Base-by-base conservation (phyloP, 371 early-diverging fungal species). In the Mucor lusitanicus region DNA sequence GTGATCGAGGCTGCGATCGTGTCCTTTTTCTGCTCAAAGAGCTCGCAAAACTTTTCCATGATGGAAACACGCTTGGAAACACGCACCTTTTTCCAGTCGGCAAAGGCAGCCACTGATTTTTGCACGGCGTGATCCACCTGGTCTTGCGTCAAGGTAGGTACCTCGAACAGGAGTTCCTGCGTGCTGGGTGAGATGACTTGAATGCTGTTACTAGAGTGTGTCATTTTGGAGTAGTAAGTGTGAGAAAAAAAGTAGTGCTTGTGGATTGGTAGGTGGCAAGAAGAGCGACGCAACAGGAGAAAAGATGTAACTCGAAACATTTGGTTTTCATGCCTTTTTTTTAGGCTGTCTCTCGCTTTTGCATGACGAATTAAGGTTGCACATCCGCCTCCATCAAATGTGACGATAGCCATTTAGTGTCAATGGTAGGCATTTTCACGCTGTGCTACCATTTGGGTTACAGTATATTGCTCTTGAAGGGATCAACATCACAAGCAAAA, bases 1-100 rank as follows among this genome's bases (percentile, higher is more conserved):
- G 90, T 82, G 60, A 95, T 76, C 21, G 90, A 90, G 25, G 76
- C 66, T 32, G 87, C 87, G 6, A 92, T 73, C 13, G 79, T 81
- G 23, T 90, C 92, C 59, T 84, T 80, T 40, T 88, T 85, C 11
- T 75, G 70, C 7, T 87, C 83, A 70, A 95, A 84, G 15, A 77
- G 59, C 1, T 80, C 73, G 44, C 90, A 81, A 72, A 92, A 91
- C 56, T 81, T 79, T 13, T 74, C 53, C 6, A 90, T 77, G 28
- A 89, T 71, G 21, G 68, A 65, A 13, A 88, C 82, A 53, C 93
- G 89, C 17, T 87, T 75, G 3, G 77, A 66, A 3, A 93, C 63
- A 1, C 89, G 74, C 0, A 79, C 78, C 32, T 74, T 73, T 37
- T 82, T 78, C 91, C 91, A 91, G 0, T 59, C 13, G 55, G 65